Conservation (phyloP, 2,329 filamentous ascomycete species). For the Colletotrichum truncatum region DNA sequence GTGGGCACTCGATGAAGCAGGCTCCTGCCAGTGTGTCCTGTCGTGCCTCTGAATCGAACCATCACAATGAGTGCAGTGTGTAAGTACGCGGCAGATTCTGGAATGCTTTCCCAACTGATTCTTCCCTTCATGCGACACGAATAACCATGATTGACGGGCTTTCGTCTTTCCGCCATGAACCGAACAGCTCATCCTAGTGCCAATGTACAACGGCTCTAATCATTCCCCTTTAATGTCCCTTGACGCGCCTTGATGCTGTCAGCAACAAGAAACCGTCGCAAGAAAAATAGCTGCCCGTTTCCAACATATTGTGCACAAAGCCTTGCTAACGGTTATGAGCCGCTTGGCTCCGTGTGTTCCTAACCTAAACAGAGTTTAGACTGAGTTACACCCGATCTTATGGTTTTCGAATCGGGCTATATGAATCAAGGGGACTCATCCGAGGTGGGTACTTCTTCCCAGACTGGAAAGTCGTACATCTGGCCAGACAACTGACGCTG, state of each 20-base stretch:
- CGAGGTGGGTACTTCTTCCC: background rate
- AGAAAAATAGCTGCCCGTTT: background rate
- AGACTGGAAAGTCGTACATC: conserved; percentile 18
- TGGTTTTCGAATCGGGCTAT: background rate
- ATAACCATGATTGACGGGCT: too few species aligned
- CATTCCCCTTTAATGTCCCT: background rate
- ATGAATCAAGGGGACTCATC: background rate
- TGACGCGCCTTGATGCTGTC: background rate
- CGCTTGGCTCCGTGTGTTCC: background rate
- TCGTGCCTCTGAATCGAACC: too few species aligned
- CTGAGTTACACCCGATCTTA: background rate
- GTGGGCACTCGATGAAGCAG: too few species aligned
- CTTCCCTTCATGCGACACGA: too few species aligned
- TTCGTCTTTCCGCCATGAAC: too few species aligned
- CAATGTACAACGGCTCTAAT: background rate
- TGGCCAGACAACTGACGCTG: conserved; percentile 1
- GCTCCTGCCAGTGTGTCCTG: too few species aligned
- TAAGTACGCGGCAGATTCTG: too few species aligned
- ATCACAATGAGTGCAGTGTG: too few species aligned
- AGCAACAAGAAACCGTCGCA: background rate
- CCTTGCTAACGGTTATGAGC: background rate
- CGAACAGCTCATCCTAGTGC: too few species aligned
- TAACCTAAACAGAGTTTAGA: background rate
- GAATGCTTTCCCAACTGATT: too few species aligned
- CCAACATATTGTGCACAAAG: too few species aligned